Conservation (phyloP, 306 rosid genomes). For the Cucumis sativus region DNA sequence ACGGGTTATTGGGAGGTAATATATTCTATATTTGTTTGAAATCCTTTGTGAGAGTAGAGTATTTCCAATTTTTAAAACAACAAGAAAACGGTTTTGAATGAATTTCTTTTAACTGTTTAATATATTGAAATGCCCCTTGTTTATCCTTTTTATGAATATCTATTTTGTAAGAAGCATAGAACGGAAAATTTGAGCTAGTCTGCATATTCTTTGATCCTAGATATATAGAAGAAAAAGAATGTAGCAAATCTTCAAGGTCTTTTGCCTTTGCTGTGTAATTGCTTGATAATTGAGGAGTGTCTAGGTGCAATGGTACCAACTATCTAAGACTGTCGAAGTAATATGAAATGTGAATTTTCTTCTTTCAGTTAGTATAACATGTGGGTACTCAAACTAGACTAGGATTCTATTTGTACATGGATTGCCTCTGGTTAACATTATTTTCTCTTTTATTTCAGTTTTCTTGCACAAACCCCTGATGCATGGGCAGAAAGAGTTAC, state of each 20-base stretch:
- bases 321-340: neutral
- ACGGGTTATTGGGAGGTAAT: conserved; percentile 80
- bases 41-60: neutral
- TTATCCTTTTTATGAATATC: neutral
- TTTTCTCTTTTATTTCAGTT: conserved; percentile 34
- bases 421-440: neutral
- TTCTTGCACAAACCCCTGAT: conserved; percentile 81
- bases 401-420: neutral
- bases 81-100: neutral
- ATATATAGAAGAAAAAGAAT: neutral
- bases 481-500: conserved; percentile 70
- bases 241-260: neutral
- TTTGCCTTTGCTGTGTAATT: neutral
- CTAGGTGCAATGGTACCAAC: neutral
- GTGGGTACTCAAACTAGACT: neutral
- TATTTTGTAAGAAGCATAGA: neutral
- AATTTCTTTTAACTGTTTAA: neutral
- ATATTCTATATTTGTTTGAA: neutral
- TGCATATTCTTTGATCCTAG: neutral
- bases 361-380: neutral
- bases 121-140: neutral
- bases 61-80: neutral
- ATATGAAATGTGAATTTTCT: neutral
- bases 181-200: neutral
- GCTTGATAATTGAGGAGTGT: neutral